Evolutionary conservation across 805 yeast genomes (phyloP), one percentile per base, ranked within the genome.

Genomic region (Vanderwaltozyma polyspora): DNA sequence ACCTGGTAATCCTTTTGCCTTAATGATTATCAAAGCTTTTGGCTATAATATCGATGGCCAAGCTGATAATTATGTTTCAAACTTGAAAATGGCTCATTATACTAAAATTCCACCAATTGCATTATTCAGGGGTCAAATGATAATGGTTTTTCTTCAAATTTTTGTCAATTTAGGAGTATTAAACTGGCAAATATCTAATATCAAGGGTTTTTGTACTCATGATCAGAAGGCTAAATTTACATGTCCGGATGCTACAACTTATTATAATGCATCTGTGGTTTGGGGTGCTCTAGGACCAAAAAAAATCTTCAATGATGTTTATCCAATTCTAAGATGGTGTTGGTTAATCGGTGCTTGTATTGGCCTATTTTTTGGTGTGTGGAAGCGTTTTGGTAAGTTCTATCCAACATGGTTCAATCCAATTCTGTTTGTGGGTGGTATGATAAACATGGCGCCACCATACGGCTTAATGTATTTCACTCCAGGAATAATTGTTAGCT

Each of bases 11-110:
- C 76, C 74, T 19, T 49, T 60, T 29, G 78, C 77, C 5, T 52
- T 72, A 35, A 70, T 68, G 63, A 59, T 68, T 10, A 49, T 72
- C 37, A 72, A 72, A 39, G 67, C 70, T 1, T 65, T 62, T 33
- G 76, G 76, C 28, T 70, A 73, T 32, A 76, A 74, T 46, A 72
- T 75, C 41, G 78, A 73, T 48, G 69, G 70, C 19, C 82, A 76
- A 54, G 80, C 83, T 10, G 74, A 75, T 40, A 68, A 63, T 47
- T 78, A 70, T 51, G 68, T 74, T 32, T 66, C 71, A 46, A 73
- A 72, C 45, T 66, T 63, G 44, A 74, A 72, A 47, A 53, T 67
- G 59, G 77, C 69, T 0, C 81, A 74, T 51, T 75, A 75, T 48
- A 55, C 70, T 17, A 73, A 72, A 40, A 57, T 75, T 17, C 74